These are phyloP conservation scores for Russula griseocarnosa DNA, from an alignment of 768 basidiomycete species.

Conservation along the genomic window DNA sequence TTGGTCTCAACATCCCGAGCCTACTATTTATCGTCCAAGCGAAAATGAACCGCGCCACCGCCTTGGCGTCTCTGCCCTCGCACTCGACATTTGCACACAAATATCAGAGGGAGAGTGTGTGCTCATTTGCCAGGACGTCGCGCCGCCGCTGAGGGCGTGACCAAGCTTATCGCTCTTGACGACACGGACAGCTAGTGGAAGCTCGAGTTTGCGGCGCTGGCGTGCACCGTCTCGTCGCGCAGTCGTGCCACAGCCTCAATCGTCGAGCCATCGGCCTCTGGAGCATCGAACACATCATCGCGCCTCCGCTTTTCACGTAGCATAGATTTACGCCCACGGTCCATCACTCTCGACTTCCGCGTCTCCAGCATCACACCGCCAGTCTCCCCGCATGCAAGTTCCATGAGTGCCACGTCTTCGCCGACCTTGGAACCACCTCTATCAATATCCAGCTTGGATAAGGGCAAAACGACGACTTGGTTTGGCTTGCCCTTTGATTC, in stretches of 20 bases:
- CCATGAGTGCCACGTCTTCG: conserved; percentile 21
- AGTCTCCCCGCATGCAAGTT: conserved; percentile 28
- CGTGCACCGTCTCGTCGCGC: conserved; percentile 53
- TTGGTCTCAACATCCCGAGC: conserved; percentile 43
- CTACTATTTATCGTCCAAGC: not conserved
- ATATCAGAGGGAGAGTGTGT: conserved; percentile 88
- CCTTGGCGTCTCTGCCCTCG: conserved; percentile 82
- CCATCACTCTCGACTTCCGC: conserved; percentile 25
- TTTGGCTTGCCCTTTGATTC: conserved; percentile 68
- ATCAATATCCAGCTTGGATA: conserved; percentile 13
- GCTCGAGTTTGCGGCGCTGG: conserved; percentile 81
- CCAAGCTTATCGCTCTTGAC: conserved; percentile 77
- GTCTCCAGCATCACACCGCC: conserved; percentile 27
- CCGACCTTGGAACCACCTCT: conserved; percentile 3
- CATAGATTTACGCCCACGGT: conserved; percentile 22
- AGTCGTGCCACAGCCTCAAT: conserved; percentile 33
- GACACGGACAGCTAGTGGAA: conserved; percentile 88
- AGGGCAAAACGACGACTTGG: conserved; percentile 39
- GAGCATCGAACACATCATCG: not conserved
- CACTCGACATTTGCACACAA: conserved; percentile 74
- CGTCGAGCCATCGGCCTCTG: conserved; percentile 12
- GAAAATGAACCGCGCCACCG: conserved; percentile 53
- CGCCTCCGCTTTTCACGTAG: conserved; percentile 22
- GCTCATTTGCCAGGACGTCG: conserved; percentile 63
- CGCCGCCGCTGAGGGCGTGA: conserved; percentile 61